Evolutionary conservation across 805 yeast genomes (phyloP), one percentile per base, ranked within the genome.

Genomic region (Wickerhamiella lipophila): DNA sequence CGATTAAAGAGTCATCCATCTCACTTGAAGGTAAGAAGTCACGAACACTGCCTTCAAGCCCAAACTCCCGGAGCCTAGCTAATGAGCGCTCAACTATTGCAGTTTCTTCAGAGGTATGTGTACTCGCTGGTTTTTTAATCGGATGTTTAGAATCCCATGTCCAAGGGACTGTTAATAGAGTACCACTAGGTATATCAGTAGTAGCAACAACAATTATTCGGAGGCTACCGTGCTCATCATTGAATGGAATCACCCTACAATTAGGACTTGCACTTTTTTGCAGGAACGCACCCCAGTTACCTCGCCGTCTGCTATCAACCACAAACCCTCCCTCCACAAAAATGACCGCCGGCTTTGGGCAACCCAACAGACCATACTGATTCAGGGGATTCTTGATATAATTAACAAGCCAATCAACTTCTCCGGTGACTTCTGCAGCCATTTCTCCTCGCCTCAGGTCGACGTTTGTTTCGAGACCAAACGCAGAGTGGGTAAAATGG

Each of bases 71-170:
- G 15, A 46, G 39, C 7, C 38, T 23, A 7, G 9, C 23, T n/a
- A 39, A 7, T 12, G 39, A 29, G 7, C 34, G 22, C 11, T 46
- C n/a, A 46, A 44, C 18, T 53, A 34, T 34, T 52, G 51, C 55
- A 46, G 39, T 36, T 38, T 53, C 41, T 21, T 48, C 58, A 64
- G 54, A 25, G 67, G 63, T 22, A 74, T 21, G 42, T n/a, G 18
- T 21, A 1, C 12, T 16, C 13, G 18, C 68, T 49, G 82, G 64
- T 54, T 72, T 71, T 47, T 68, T 66, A 34, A 86, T 82, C 1
- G 96, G 95, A 60, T 87, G 95, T 15, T 67, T 54, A 2, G 64
- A 60, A 59, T 87, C 95, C 95, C 96, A 89, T 52, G 81, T 84
- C 97, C 97, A 89, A 1, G 79, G 76, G 8, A 86, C 63, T 0